Base-by-base conservation (phyloP, 805 yeast genomes). In the Barnettozyma populi region DNA sequence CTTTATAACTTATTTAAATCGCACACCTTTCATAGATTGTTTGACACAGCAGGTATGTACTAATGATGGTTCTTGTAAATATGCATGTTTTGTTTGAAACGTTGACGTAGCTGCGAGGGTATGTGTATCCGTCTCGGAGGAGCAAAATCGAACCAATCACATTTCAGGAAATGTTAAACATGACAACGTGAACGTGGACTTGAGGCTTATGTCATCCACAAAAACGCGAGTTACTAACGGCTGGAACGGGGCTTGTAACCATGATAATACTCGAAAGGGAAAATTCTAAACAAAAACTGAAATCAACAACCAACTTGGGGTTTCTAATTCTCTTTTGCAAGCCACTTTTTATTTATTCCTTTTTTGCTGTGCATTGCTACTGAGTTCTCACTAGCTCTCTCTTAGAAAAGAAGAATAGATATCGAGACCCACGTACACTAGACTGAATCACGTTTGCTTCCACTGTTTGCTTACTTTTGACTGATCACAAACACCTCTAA, bases 121-220 rank as follows among this genome's bases (percentile, higher is more conserved):
- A 11, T 29, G 7, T 29, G 16, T 29, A 29, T 40, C 43, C 23
- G 37, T 10, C 13, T 34, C 36, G 37, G 45, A 13, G 21, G 14
- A 19, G 25, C 32, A 29, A 29, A 14, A 43, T 39, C 38, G 34
- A 24, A 16, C 47, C 47, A 44, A 44, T 44, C 43, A 44, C 35
- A 39, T 9, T 16, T 18, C 32, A 8, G n/a, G 32, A 21, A 34
- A 23, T 34, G 8, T 16, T n/a, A 29, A 41, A n/a, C n/a, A n/a
- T n/a, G n/a, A n/a, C n/a, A n/a, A n/a, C n/a, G n/a, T n/a, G n/a
- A n/a, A n/a, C n/a, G n/a, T n/a, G n/a, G n/a, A 29, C n/a, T 19
- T 20, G 20, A 19, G 27, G 13, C 7, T 24, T 24, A 39, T 16
- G n/a, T 32, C 23, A 39, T 24, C n/a, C 25, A 18, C n/a, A n/a